Base-by-base conservation (phyloP, 805 yeast genomes). In the Zygotorulaspora florentina region DNA sequence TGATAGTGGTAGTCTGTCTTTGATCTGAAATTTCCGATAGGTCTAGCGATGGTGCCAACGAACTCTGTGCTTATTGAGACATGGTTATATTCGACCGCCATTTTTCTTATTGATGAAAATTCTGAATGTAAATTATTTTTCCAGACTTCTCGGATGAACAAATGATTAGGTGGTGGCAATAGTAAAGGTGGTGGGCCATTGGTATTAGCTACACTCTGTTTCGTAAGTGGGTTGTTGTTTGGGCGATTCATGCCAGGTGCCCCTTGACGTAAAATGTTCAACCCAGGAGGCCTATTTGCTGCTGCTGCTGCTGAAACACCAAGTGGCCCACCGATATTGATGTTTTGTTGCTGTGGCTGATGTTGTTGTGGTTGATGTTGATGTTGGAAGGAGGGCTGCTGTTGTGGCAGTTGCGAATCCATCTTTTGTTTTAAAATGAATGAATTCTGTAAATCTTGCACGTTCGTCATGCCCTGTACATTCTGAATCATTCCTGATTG, bases 11-110 rank as follows among this genome's bases (percentile, higher is more conserved):
- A 93, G 65, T 93, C 98, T 18, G 85, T 76, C 12, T 93, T 86
- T 2, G 93, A 81, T 57, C 87, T 80, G 68, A 93, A 93, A 15
- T 87, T 80, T 15, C 99, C 99, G 49, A 93, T 86, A 12, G 99
- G 99, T 57, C 99, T 78, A 2, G 96, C 96, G 23, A 91, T 84
- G 17, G 95, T 87, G 0, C 99, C 99, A 0, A 96, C 96, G 61
- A 93, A 89, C 65, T 93, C 98, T 39, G 95, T 89, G 56, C 89
- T 90, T 47, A 89, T 77, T 2, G 87, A 76, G 20, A 85, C 76
- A 54, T 74, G 71, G 45, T 80, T 76, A 56, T 76, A 81, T 30
- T 58, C 62, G 47, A 75, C 76, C 43, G 72, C 76, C 35, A 81
- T 71, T 42, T 75, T 74, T 51, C 89, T 73, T 41, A 85, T 76